Conservation (phyloP, 441 rosid genomes). For the Pelargonium cotyledonis region DNA sequence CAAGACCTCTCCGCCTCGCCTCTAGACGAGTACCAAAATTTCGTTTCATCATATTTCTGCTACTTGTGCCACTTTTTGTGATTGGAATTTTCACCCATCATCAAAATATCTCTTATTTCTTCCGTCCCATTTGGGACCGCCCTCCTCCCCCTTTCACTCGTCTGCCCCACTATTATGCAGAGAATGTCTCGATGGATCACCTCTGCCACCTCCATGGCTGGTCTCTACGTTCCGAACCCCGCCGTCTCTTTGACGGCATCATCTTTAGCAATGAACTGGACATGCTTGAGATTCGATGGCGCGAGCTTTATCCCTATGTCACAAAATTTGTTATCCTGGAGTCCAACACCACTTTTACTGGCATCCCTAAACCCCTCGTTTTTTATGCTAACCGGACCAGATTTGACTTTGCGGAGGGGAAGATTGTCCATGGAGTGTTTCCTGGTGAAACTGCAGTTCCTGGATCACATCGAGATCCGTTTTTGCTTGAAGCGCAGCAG, state of each 20-base stretch:
- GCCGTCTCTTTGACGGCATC: constrained; percentile 58
- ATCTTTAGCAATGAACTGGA: constrained; percentile 87
- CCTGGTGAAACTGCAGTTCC: constrained; percentile 37
- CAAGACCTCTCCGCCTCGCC: constrained; percentile 25
- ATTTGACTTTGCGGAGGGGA: constrained; percentile 52
- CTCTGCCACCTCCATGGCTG: constrained; percentile 80
- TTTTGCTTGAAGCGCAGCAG: constrained; percentile 54
- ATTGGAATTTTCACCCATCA: constrained; percentile 37
- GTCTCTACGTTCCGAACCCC: constrained; percentile 52
- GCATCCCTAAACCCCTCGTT: constrained; percentile 63
- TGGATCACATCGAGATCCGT: constrained; percentile 46
- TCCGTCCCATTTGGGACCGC: constrained; percentile 83
- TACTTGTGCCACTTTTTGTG: constrained; percentile 43
- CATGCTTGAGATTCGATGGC: constrained; percentile 75
- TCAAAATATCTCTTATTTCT: constrained; percentile 48
- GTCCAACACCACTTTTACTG: constrained; percentile 85
- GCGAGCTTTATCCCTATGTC: constrained; percentile 58
- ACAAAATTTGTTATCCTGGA: constrained; percentile 70
- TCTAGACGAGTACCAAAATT: constrained; percentile 33
- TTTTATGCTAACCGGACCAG: constrained; percentile 45
- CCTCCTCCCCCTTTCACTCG: constrained; percentile 61
- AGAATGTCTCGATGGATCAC: constrained; percentile 72
- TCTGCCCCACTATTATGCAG: constrained; percentile 83
- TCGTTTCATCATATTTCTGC: constrained; percentile 29
- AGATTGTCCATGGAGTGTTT: constrained; percentile 55